Base-by-base conservation (phyloP, 768 basidiomycete genomes). In the Sutorius australiensis region DNA sequence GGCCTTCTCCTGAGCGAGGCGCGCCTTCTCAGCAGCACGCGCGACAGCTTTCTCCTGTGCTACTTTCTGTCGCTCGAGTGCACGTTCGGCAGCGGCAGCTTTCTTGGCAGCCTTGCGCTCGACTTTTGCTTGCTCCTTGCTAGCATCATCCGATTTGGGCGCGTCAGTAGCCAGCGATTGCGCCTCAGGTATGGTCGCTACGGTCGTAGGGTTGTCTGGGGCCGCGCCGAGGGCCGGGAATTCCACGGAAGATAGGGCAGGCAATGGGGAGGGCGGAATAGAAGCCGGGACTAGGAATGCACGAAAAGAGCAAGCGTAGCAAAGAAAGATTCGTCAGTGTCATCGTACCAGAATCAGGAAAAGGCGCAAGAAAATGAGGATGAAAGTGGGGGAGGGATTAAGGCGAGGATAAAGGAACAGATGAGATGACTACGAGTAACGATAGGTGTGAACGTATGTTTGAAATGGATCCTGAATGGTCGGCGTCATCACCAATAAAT, bases 61-160 rank as follows among this genome's bases (percentile, higher is more conserved):
- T 3, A 68, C 64, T 53, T 77, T 80, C 62, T 80, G 78, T 58
- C 83, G 73, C 62, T 87, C 84, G 2, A 79, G 76, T 1, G 82
- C 80, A 56, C 83, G 83, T 59, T 84, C 83, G 1, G 73, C 76
- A 4, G 82, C 82, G 5, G 77, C 81, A 11, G 77, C 81, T 60
- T 84, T 85, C 73, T 82, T 87, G 16, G 77, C 80, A 31, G 82
- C 82, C 58, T 82, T 86, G 41, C 80, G 80, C 39, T 82, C 80
- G 1, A 77, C 76, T 60, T 82, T 87, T 56, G 77, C 80, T 56
- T 76, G 77, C 14, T 73, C 72, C 53, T 82, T 77, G 54, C 65
- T 61, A 51, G 67, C 65, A 47, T 72, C 64, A 41, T 70, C 65
- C 16, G 68, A 53, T 36, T 69, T 69, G 40, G 69, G 62, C n/a